These are phyloP conservation scores for Pyronema domesticum DNA, from an alignment of 495 filamentous ascomycete species.

Conservation along the genomic window DNA sequence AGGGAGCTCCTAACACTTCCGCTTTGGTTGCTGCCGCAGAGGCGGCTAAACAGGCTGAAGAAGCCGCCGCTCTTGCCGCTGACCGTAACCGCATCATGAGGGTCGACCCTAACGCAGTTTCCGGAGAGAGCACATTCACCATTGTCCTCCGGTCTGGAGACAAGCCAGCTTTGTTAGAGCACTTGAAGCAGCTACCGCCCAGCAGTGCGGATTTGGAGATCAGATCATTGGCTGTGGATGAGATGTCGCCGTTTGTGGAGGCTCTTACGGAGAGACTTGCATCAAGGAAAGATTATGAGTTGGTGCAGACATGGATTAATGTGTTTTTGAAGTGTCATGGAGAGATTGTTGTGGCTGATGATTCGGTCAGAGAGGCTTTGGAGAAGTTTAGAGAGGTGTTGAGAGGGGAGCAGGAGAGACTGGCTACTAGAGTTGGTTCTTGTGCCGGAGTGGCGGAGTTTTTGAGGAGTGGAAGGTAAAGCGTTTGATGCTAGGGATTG, in stretches of 20 bases:
- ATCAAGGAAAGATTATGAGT: constrained; percentile 63
- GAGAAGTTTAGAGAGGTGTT: constrained; percentile 48
- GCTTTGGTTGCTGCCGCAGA: constrained; percentile 6
- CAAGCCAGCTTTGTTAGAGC: constrained; percentile 40
- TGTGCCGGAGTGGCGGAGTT: constrained; percentile 80
- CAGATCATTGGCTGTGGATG: constrained; percentile 36
- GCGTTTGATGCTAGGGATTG: no score
- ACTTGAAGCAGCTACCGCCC: constrained; percentile 62
- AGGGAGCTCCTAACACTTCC: constrained; percentile 21
- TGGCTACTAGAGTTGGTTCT: constrained; percentile 65
- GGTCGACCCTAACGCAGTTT: constrained; percentile 24
- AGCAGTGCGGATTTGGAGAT: constrained; percentile 76
- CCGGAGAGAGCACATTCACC: constrained; percentile 32
- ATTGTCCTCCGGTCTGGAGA: constrained; percentile 26
- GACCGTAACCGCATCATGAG: constrained; percentile 39
- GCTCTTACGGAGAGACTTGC: constrained; percentile 53
- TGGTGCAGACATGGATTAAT: constrained; percentile 90
- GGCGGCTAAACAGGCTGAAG: constrained; percentile 5
- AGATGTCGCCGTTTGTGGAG: constrained; percentile 50
- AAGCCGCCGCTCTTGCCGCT: constrained; percentile 20
- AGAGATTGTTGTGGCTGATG: not conserved
- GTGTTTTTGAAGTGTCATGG: constrained; percentile 68
- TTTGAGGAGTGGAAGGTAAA: constrained; percentile 40
- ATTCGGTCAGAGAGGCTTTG: constrained; percentile 25
- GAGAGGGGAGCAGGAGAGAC: constrained; percentile 45